A percentile compares a stretch with the other conserved stretches of the same genome.
Conservation (phyloP, 306 rosid species). For the Prunus padus region DNA sequence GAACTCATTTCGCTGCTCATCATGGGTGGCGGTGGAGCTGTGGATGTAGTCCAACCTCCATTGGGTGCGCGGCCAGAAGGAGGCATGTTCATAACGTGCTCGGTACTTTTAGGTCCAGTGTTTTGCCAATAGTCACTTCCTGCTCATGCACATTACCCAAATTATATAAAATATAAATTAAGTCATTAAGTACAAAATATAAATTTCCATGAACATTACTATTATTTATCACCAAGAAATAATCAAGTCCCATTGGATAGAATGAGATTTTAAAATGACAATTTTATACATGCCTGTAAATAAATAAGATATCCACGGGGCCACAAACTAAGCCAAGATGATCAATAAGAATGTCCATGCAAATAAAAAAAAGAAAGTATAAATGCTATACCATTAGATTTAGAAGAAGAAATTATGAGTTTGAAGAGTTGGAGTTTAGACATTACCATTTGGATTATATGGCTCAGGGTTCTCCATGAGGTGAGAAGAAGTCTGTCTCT, state of each 20-base stretch:
- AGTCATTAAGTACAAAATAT: too few relatives aligned
- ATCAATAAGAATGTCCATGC: neutral
- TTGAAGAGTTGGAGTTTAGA: neutral
- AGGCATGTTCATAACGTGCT: slow-evolving; percentile 12
- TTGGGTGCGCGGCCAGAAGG: neutral
- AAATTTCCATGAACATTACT: too few relatives aligned
- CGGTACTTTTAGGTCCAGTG: neutral
- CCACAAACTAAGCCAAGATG: too few relatives aligned
- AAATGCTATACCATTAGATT: neutral
- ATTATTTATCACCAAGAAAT: too few relatives aligned
- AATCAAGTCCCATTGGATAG: too few relatives aligned
- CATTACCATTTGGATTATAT: slow-evolving; percentile 27
- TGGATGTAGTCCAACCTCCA: slow-evolving; percentile 8
- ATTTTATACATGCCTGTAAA: too few relatives aligned
- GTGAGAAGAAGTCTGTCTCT: slow-evolving; percentile 9
- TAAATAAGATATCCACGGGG: too few relatives aligned
- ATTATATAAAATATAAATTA: neutral
- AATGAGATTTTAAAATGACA: too few relatives aligned
- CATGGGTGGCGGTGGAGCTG: slow-evolving; percentile 10
- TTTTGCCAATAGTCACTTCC: slow-evolving; percentile 12
- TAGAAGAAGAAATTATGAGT: neutral
- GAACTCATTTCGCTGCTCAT: slow-evolving; percentile 41
- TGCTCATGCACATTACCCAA: neutral
- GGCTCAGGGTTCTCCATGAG: slow-evolving; percentile 30
- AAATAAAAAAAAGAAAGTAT: neutral